phyloP scores from a whole-genome alignment of 2,329 filamentous ascomycete genomes.

The Septoria petroselini region DNA sequence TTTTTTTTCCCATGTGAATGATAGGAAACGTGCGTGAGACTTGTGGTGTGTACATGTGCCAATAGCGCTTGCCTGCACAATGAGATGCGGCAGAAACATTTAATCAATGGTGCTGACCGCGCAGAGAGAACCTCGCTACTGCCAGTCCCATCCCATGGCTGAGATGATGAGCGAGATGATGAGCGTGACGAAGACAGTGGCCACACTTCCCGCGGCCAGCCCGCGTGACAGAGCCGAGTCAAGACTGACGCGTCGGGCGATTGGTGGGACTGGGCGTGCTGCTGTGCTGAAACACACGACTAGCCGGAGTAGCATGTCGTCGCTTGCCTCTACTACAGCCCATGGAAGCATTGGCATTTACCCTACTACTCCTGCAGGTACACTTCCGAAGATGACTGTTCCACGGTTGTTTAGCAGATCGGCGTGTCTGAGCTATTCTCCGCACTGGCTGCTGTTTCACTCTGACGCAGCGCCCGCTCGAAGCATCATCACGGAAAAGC shows the following conservation, averaged over 20 bases:
- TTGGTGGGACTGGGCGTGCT: slow-evolving; percentile 7
- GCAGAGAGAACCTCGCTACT: background rate
- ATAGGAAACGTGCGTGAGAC: background rate
- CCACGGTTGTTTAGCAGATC: slow-evolving; percentile 7
- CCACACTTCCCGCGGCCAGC: slow-evolving; percentile 4
- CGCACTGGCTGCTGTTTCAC: slow-evolving; percentile 25
- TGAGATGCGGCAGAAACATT: too few relatives aligned
- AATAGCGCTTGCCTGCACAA: slow-evolving; percentile 24
- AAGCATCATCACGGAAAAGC: slow-evolving; percentile 6
- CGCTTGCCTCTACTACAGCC: background rate
- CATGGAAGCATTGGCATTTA: too few relatives aligned
- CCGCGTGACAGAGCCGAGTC: slow-evolving; percentile 19
- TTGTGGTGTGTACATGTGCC: slow-evolving; percentile 2
- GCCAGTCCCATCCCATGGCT: slow-evolving; percentile 17
- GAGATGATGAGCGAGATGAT: too few relatives aligned
- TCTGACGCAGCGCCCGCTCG: slow-evolving; percentile 6
- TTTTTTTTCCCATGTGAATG: slow-evolving; percentile 8
- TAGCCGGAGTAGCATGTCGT: background rate
- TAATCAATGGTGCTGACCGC: too few relatives aligned
- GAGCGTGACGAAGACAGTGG: slow-evolving; percentile 14
- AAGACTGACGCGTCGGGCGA: slow-evolving; percentile 23
- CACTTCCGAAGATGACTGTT: slow-evolving; percentile 1
- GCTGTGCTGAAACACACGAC: slow-evolving; percentile 25
- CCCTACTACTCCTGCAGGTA: slow-evolving; percentile 12
- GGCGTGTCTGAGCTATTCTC: background rate